A percentile compares a stretch with the other conserved stretches of the same genome.
Evolutionary conservation across 1,284 basidiomycete species (phyloP).

Genomic region (Marasmius fiardii): DNA sequence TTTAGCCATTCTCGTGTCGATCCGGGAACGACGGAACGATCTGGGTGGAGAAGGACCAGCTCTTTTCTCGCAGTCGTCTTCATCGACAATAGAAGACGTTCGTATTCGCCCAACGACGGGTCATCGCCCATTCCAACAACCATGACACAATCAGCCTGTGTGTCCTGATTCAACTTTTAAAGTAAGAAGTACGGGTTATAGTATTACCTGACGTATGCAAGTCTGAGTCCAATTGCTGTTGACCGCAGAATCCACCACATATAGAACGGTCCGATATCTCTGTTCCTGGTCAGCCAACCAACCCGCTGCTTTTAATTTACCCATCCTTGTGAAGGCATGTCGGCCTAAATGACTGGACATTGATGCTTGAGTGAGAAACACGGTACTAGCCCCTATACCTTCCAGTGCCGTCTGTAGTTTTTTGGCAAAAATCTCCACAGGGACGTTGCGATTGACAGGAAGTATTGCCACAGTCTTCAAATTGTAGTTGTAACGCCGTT

Average conservation of each 20-base stretch:
- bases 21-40: constrained; percentile 85
- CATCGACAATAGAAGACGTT: constrained; percentile 87
- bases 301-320: constrained; percentile 88
- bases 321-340: constrained; percentile 92
- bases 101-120: constrained; percentile 87
- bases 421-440: constrained; percentile 83
- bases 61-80: constrained; percentile 99
- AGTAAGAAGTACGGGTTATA: constrained; percentile 17
- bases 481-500: constrained; percentile 82
- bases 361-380: constrained; percentile 88
- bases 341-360: constrained; percentile 87
- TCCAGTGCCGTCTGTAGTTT: constrained; percentile 88
- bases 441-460: constrained; percentile 79
- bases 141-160: constrained; percentile 91
- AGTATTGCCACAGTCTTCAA: constrained; percentile 91
- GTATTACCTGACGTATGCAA: constrained; percentile 82
- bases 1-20: constrained; percentile 97
- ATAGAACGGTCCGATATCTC: constrained; percentile 86
- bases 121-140: constrained; percentile 95
- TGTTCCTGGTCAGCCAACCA: constrained; percentile 97
- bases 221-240: constrained; percentile 97
- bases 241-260: constrained; percentile 91
- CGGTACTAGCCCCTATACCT: constrained; percentile 84
- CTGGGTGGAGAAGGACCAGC: constrained; percentile 90
- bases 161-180: not conserved